Conservation (phyloP, 2,329 filamentous ascomycete genomes). For the Periconia sp. region DNA sequence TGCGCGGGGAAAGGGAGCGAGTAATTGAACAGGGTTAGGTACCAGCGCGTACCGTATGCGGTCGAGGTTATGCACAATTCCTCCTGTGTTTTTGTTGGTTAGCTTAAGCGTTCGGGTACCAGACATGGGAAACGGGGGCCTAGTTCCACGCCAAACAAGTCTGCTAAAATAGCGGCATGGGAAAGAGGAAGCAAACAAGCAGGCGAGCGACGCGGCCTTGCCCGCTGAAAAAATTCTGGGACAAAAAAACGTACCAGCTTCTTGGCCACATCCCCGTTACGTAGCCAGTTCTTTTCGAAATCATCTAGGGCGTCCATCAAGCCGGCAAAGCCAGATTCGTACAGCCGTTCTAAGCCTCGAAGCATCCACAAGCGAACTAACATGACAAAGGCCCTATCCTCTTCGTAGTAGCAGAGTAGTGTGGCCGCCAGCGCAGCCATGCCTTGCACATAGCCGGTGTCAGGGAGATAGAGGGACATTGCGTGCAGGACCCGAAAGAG, state of each 20-base stretch:
- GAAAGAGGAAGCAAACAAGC: neutral
- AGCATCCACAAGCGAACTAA: conserved; percentile 91
- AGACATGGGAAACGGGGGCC: neutral
- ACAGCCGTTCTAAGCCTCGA: conserved; percentile 81
- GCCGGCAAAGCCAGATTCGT: conserved; percentile 80
- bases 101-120: neutral
- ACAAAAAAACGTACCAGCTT: conserved; percentile 67
- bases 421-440: conserved; percentile 95
- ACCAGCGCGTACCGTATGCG: conserved; percentile 96
- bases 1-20: conserved; percentile 93
- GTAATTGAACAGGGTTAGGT: conserved; percentile 95
- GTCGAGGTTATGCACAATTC: conserved; percentile 82
- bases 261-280: conserved; percentile 72
- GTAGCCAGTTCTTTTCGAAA: conserved; percentile 83
- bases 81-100: conserved; percentile 50
- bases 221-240: neutral
- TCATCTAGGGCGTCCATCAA: conserved; percentile 83
- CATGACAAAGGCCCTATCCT: conserved; percentile 94
- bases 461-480: conserved; percentile 85
- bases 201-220: neutral
- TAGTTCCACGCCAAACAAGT: too few relatives aligned
- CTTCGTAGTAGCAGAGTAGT: conserved; percentile 93
- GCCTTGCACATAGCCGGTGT: conserved; percentile 93
- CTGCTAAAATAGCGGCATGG: neutral
- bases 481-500: conserved; percentile 92